phyloP scores from a whole-genome alignment of 176 grass and related monocot species.

The Phragmites australis region DNA sequence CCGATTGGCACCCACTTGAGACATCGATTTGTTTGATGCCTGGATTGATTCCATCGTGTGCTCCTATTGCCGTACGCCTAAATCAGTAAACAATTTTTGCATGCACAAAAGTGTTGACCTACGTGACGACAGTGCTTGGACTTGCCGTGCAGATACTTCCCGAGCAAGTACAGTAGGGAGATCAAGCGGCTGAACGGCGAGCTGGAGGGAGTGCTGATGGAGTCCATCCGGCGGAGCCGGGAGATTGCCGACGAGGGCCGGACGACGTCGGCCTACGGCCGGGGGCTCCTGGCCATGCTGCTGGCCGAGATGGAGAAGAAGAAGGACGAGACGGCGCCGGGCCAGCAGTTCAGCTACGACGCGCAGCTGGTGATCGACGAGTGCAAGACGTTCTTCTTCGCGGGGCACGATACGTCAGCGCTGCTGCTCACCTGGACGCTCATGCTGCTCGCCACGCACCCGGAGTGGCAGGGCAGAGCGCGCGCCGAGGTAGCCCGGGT shows the following conservation, averaged over 20 bases:
- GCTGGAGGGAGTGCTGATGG: slow-evolving; percentile 65
- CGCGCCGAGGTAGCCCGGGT: slow-evolving; percentile 68
- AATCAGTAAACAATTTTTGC: slow-evolving; percentile 1
- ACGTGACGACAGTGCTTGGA: neutral
- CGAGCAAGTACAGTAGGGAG: slow-evolving; percentile 80
- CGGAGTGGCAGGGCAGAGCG: slow-evolving; percentile 71
- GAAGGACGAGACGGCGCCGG: neutral
- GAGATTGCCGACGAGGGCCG: slow-evolving; percentile 75
- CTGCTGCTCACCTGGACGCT: slow-evolving; percentile 88
- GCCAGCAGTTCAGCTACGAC: slow-evolving; percentile 54
- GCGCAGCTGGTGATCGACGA: slow-evolving; percentile 80
- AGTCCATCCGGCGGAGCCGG: slow-evolving; percentile 60
- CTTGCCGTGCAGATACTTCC: slow-evolving; percentile 61
- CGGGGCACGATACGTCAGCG: slow-evolving; percentile 86
- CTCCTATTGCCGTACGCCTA: slow-evolving; percentile 8
- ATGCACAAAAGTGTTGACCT: neutral
- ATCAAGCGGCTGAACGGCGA: slow-evolving; percentile 65
- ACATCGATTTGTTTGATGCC: neutral
- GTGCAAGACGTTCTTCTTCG: slow-evolving; percentile 99
- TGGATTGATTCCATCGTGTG: slow-evolving; percentile 32
- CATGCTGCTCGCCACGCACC: slow-evolving; percentile 88
- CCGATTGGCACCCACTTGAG: slow-evolving; percentile 33
- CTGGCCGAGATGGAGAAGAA: slow-evolving; percentile 64
- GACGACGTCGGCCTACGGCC: slow-evolving; percentile 54
- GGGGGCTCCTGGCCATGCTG: slow-evolving; percentile 63